Evolutionary conservation across 2,329 filamentous ascomycete species (phyloP).

Genomic region (Parasarocladium wereldwijsianum): DNA sequence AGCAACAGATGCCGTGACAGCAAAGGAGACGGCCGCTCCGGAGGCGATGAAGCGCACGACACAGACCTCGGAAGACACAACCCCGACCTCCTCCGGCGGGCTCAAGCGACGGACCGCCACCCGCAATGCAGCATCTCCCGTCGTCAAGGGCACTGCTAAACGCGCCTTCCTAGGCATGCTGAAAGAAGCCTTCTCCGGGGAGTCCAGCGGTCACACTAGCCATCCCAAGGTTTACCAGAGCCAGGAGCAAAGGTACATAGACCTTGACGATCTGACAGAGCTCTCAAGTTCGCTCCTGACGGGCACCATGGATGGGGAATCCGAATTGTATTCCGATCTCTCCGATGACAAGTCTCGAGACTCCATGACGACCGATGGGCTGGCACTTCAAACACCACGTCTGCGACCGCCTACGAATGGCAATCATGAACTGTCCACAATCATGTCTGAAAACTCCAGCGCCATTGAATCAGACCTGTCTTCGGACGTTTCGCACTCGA

Average conservation of each 20-base stretch:
- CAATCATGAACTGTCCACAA: conserved; percentile 40
- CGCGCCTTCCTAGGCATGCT: conserved; percentile 42
- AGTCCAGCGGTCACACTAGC: conserved; percentile 34
- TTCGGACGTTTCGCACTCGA: conserved; percentile 31
- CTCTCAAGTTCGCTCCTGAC: background rate
- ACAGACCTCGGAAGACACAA: conserved; percentile 9
- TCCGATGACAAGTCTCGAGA: conserved; percentile 9
- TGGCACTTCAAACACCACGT: conserved; percentile 11
- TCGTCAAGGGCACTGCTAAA: conserved; percentile 29
- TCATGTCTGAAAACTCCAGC: conserved; percentile 35
- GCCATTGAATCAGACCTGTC: conserved; percentile 32
- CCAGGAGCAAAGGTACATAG: conserved; percentile 24
- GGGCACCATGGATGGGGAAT: conserved; percentile 6
- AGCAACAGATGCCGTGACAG: background rate
- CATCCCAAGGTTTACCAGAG: conserved; percentile 33
- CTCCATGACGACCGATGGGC: conserved; percentile 8
- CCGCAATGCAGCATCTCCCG: conserved; percentile 31
- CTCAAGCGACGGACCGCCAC: conserved; percentile 43
- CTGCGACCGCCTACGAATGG: conserved; percentile 37
- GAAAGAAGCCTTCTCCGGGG: conserved; percentile 47
- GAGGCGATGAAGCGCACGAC: conserved; percentile 16
- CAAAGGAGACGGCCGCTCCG: conserved; percentile 5
- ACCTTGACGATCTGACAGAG: conserved; percentile 9
- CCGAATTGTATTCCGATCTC: conserved; percentile 8
- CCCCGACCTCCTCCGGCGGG: conserved; percentile 20